These are phyloP conservation scores for Phycomyces nitens DNA, from an alignment of 192 early-diverging fungal species.

Conservation along the genomic window DNA sequence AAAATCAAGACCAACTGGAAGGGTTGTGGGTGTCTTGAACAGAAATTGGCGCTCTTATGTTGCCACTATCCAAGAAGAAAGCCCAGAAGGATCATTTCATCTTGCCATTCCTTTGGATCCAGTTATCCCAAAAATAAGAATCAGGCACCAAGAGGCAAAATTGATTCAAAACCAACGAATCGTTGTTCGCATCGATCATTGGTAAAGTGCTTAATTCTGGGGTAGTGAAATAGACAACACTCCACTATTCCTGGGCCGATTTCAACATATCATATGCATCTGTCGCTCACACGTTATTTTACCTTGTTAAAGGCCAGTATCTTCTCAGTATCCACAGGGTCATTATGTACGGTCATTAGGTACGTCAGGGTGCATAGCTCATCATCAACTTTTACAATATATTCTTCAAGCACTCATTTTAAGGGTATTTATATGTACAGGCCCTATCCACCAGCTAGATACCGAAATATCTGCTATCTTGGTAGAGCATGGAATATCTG, in stretches of 20 bases:
- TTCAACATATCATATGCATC: too few relatives aligned
- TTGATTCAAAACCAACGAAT: constrained; percentile 59
- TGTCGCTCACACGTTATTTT: neutral
- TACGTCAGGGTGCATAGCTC: constrained; percentile 6
- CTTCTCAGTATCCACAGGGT: constrained; percentile 73
- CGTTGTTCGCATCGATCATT: constrained; percentile 70
- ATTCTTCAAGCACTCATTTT: too few relatives aligned
- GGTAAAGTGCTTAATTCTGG: constrained; percentile 25
- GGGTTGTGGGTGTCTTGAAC: constrained; percentile 60
- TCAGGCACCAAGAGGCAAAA: constrained; percentile 59
- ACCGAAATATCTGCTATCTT: constrained; percentile 75
- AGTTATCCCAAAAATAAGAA: constrained; percentile 71
- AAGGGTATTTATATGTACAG: constrained; percentile 11
- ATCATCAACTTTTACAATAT: too few relatives aligned
- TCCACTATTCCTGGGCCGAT: too few relatives aligned
- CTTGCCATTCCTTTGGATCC: constrained; percentile 66
- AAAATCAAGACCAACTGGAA: constrained; percentile 33
- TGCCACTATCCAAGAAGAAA: constrained; percentile 67
- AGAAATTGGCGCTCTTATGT: constrained; percentile 77
- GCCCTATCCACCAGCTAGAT: constrained; percentile 60
- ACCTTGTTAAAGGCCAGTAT: constrained; percentile 41
- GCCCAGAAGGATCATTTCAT: constrained; percentile 51
- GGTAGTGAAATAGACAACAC: too few relatives aligned
- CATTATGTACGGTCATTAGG: constrained; percentile 67
- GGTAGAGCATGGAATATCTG: constrained; percentile 73